phyloP scores from a whole-genome alignment of 2,329 filamentous ascomycete genomes.

The Botryotinia convoluta region DNA sequence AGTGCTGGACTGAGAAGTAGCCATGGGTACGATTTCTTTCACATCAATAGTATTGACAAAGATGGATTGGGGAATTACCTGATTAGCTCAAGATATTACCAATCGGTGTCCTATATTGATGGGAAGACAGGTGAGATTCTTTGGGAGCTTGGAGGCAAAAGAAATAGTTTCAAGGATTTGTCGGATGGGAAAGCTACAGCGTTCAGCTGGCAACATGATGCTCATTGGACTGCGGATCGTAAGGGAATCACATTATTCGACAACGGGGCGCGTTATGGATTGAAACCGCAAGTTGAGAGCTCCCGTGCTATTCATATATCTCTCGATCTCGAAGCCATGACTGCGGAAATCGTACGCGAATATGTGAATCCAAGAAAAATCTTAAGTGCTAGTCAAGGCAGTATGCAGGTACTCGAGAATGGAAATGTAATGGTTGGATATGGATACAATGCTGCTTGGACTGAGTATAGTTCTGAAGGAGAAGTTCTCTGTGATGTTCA shows the following conservation, averaged over 20 bases:
- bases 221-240: constrained; percentile 38
- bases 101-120: constrained; percentile 42
- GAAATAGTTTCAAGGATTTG: constrained; percentile 41
- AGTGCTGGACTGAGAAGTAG: constrained; percentile 1
- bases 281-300: not conserved
- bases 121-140: constrained; percentile 45
- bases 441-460: constrained; percentile 13
- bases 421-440: not conserved
- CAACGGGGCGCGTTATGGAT: constrained; percentile 23
- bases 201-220: constrained; percentile 51
- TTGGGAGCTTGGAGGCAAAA: constrained; percentile 46
- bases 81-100: constrained; percentile 45
- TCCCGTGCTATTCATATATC: constrained; percentile 22
- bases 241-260: constrained; percentile 24
- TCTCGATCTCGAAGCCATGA: constrained; percentile 25
- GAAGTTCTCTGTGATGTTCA: not conserved
- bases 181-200: constrained; percentile 41
- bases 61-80: constrained; percentile 45
- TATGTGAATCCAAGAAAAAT: constrained; percentile 27
- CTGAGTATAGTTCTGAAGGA: not conserved
- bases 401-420: constrained; percentile 23
- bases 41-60: constrained; percentile 41
- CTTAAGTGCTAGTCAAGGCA: constrained; percentile 25
- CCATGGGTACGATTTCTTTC: constrained; percentile 38
- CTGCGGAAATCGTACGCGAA: constrained; percentile 12